These are phyloP conservation scores for Schrenkiella parvula DNA, from an alignment of 345 rosid species.

Conservation along the genomic window DNA sequence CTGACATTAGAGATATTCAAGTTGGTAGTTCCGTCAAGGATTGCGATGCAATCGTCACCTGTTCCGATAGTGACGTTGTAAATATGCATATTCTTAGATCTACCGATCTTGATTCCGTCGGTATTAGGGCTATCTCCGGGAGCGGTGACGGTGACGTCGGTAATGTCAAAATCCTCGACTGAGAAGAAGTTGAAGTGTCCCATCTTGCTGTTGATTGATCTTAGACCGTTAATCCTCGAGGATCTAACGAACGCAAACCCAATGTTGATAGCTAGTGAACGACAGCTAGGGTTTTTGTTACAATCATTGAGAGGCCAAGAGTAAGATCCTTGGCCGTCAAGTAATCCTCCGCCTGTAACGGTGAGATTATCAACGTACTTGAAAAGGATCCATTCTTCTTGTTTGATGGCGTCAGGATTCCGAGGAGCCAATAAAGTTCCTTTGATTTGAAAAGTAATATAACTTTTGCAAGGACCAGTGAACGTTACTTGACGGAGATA, in stretches of 20 bases:
- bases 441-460: neutral
- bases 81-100: constrained; percentile 17
- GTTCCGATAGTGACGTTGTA: constrained; percentile 14
- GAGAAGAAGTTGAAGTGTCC: constrained; percentile 29
- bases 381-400: constrained; percentile 16
- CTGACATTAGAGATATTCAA: constrained; percentile 22
- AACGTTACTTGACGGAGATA: constrained; percentile 24
- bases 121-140: constrained; percentile 36
- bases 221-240: constrained; percentile 14
- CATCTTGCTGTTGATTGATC: constrained; percentile 34
- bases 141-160: constrained; percentile 21
- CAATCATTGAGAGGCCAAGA: constrained; percentile 35
- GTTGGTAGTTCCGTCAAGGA: constrained; percentile 31
- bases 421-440: constrained; percentile 26
- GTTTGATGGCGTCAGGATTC: neutral
- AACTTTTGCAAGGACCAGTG: constrained; percentile 22
- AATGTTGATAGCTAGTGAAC: constrained; percentile 11
- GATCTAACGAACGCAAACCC: constrained; percentile 25
- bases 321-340: constrained; percentile 33
- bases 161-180: constrained; percentile 18
- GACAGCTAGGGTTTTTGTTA: constrained; percentile 11
- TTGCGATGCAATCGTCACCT: constrained; percentile 37
- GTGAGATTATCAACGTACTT: constrained; percentile 19
- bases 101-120: constrained; percentile 39
- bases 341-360: constrained; percentile 24